phyloP scores from a whole-genome alignment of 495 filamentous ascomycete genomes.

The Lasiosphaeriaceae sp. region DNA sequence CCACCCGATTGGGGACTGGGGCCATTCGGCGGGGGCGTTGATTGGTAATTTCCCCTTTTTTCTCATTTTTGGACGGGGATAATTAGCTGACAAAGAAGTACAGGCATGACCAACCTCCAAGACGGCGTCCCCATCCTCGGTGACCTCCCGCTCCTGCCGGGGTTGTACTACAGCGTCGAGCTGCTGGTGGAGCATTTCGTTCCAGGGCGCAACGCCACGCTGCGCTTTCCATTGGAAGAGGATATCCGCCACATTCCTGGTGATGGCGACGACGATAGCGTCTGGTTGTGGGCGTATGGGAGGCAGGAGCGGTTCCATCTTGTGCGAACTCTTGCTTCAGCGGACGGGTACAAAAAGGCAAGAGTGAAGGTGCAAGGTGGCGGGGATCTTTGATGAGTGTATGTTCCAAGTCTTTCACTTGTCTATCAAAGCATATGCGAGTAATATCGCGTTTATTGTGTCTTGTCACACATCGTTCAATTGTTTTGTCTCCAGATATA shows the following conservation, averaged over 20 bases:
- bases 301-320: constrained; percentile 42
- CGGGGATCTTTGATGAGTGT: too few relatives aligned
- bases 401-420: too few relatives aligned
- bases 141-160: constrained; percentile 36
- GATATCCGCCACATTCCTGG: constrained; percentile 19
- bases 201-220: constrained; percentile 35
- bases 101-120: constrained; percentile 47
- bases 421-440: too few relatives aligned
- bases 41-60: constrained; percentile 30
- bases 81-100: neutral
- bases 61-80: too few relatives aligned
- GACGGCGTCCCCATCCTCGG: constrained; percentile 39
- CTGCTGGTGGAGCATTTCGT: constrained; percentile 44
- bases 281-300: constrained; percentile 45
- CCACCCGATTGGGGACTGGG: constrained; percentile 50
- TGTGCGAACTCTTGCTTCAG: too few relatives aligned
- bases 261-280: constrained; percentile 15
- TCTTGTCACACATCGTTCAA: too few relatives aligned
- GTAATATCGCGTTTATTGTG: too few relatives aligned
- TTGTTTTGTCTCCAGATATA: too few relatives aligned
- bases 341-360: too few relatives aligned
- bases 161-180: constrained; percentile 47
- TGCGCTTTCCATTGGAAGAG: constrained; percentile 44
- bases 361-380: too few relatives aligned
- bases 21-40: constrained; percentile 43